Percentiles rank a stretch among this genome's conserved stretches.
Evolutionary conservation across 192 early-diverging fungal species (phyloP).

Genomic region (Podila horticola): DNA sequence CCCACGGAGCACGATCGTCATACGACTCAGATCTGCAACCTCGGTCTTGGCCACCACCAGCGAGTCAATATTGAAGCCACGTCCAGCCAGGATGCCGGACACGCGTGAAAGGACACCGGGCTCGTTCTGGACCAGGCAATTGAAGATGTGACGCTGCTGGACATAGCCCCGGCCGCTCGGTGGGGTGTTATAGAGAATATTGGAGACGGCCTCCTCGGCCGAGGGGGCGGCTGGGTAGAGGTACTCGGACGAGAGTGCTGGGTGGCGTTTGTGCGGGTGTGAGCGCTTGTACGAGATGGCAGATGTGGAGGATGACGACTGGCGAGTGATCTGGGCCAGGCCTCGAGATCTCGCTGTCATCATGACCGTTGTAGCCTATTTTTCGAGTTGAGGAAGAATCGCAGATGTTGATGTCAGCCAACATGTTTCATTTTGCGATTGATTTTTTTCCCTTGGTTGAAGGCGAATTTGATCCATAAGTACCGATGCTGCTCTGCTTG

Average conservation of each 20-base stretch:
- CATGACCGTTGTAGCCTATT: not conserved
- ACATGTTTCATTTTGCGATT: too few species aligned
- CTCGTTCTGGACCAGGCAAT: constrained; percentile 94
- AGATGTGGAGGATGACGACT: constrained; percentile 56
- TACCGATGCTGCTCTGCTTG: not conserved
- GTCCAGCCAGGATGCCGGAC: constrained; percentile 89
- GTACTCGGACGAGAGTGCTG: constrained; percentile 47
- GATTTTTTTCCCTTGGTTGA: not conserved
- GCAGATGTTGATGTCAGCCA: too few species aligned
- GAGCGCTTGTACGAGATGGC: constrained; percentile 58
- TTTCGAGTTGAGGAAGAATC: too few species aligned
- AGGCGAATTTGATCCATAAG: not conserved
- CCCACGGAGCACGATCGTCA: constrained; percentile 96
- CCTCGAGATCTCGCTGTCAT: not conserved
- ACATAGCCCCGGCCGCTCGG: constrained; percentile 55
- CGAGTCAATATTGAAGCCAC: constrained; percentile 98
- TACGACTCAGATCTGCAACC: constrained; percentile 89
- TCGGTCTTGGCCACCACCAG: constrained; percentile 97
- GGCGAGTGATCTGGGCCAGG: constrained; percentile 5
- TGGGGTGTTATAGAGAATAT: constrained; percentile 98
- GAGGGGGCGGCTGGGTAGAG: constrained; percentile 67
- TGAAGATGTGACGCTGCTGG: constrained; percentile 86
- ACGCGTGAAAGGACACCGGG: constrained; percentile 86
- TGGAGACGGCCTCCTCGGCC: constrained; percentile 95
- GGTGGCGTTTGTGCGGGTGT: constrained; percentile 54